phyloP scores from a whole-genome alignment of 768 basidiomycete species.

The Strobilomyces confusus region DNA sequence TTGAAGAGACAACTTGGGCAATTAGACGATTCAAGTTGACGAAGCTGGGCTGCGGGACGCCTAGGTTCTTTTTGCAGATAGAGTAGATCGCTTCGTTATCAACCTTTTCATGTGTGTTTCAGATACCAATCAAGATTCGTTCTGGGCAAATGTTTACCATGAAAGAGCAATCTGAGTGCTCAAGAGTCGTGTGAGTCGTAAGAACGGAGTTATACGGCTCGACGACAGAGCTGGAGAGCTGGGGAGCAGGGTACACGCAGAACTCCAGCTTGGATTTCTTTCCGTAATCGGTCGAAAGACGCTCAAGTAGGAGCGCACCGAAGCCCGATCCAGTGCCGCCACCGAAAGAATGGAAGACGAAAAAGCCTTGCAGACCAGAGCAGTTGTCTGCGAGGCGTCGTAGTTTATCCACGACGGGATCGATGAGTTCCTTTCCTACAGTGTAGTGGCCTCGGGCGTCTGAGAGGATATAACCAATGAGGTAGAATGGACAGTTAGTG shows the following conservation, averaged over 20 bases:
- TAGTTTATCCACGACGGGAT: constrained; percentile 94
- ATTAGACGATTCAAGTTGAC: constrained; percentile 94
- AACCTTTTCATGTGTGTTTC: constrained; percentile 47
- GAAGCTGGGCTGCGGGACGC: constrained; percentile 82
- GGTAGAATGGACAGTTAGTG: constrained; percentile 6
- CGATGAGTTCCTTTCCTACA: constrained; percentile 97
- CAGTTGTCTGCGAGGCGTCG: constrained; percentile 98
- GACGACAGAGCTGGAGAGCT: constrained; percentile 92
- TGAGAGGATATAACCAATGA: constrained; percentile 29
- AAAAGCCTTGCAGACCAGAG: constrained; percentile 97
- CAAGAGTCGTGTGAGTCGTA: constrained; percentile 97
- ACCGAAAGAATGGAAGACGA: constrained; percentile 99
- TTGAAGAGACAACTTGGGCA: constrained; percentile 96
- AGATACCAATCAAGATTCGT: background rate
- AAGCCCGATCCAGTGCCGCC: constrained; percentile 99
- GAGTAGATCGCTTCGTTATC: constrained; percentile 99
- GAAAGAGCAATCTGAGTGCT: constrained; percentile 99
- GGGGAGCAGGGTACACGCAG: constrained; percentile 94
- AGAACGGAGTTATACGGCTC: constrained; percentile 99
- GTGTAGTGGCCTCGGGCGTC: constrained; percentile 99
- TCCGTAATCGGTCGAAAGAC: constrained; percentile 96
- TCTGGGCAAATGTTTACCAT: constrained; percentile 55
- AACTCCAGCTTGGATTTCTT: constrained; percentile 99
- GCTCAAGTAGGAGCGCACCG: constrained; percentile 94
- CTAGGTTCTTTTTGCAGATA: constrained; percentile 96